A percentile compares a stretch with the other conserved stretches of the same genome.
Conservation (phyloP, 2,329 filamentous ascomycete species). For the Pezizomycotina sp. region DNA sequence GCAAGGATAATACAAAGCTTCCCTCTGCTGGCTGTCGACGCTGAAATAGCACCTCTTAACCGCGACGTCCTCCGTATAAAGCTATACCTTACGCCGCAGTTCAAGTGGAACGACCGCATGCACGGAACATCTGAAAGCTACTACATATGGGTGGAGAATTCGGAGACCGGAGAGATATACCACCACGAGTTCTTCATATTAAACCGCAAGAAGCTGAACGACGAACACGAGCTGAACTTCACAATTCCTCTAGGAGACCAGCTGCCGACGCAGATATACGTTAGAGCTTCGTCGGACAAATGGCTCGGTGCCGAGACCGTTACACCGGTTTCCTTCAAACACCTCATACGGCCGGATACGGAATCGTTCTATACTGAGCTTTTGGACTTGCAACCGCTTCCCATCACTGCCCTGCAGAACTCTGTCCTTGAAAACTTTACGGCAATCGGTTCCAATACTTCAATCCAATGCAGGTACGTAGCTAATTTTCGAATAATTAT, state of each 20-base stretch:
- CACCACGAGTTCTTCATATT: conserved; percentile 96
- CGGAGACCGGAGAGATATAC: conserved; percentile 91
- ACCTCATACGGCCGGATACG: conserved; percentile 89
- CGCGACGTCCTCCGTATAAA: conserved; percentile 85
- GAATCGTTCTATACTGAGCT: conserved; percentile 95
- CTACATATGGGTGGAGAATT: conserved; percentile 98
- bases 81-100: conserved; percentile 72
- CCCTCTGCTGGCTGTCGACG: conserved; percentile 76
- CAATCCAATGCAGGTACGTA: conserved; percentile 99
- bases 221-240: conserved; percentile 95
- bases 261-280: conserved; percentile 86
- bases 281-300: conserved; percentile 80
- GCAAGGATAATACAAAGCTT: conserved; percentile 73
- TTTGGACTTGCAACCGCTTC: conserved; percentile 75
- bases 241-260: conserved; percentile 91
- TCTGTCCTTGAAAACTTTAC: conserved; percentile 72
- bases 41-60: conserved; percentile 89
- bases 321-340: conserved; percentile 88
- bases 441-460: conserved; percentile 82
- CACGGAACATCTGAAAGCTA: conserved; percentile 92
- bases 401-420: conserved; percentile 75
- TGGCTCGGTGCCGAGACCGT: conserved; percentile 97
- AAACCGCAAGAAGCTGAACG: conserved; percentile 71
- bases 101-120: conserved; percentile 82
- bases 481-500: too few relatives aligned